phyloP scores from a whole-genome alignment of 2,329 filamentous ascomycete genomes.

The Emydomyces testavorans region DNA sequence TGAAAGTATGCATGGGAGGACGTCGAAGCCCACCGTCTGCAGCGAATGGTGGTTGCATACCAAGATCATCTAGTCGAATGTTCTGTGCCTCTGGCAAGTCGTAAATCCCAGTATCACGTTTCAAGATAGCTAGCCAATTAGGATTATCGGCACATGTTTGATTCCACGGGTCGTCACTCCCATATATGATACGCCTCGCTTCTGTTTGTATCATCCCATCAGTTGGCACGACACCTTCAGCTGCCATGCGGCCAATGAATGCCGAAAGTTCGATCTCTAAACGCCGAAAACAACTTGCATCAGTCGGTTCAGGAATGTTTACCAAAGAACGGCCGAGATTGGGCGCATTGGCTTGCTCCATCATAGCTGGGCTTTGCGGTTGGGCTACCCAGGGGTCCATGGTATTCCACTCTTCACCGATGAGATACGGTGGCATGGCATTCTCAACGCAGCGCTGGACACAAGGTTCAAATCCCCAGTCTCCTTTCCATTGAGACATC shows the following conservation, averaged over 20 bases:
- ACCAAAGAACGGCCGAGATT: neutral
- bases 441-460: slow-evolving; percentile 30
- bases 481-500: slow-evolving; percentile 33
- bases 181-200: slow-evolving; percentile 24
- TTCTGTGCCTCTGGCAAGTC: slow-evolving; percentile 24
- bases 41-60: slow-evolving; percentile 35
- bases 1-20: slow-evolving; percentile 26
- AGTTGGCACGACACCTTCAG: slow-evolving; percentile 28
- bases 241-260: slow-evolving; percentile 29
- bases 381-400: slow-evolving; percentile 25
- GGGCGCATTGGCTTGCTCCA: neutral
- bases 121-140: slow-evolving; percentile 37
- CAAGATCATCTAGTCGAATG: slow-evolving; percentile 29
- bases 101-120: slow-evolving; percentile 34
- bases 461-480: slow-evolving; percentile 32
- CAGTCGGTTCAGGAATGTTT: slow-evolving; percentile 23
- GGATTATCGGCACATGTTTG: slow-evolving; percentile 38
- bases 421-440: slow-evolving; percentile 29
- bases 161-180: slow-evolving; percentile 26
- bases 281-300: slow-evolving; percentile 34
- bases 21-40: slow-evolving; percentile 27
- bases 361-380: neutral
- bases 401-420: slow-evolving; percentile 26
- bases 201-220: slow-evolving; percentile 25
- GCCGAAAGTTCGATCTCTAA: slow-evolving; percentile 32